A percentile compares a stretch with the other conserved stretches of the same genome.
Conservation (phyloP, 129 eudicot species). For the Centrapalus pauciflorus region DNA sequence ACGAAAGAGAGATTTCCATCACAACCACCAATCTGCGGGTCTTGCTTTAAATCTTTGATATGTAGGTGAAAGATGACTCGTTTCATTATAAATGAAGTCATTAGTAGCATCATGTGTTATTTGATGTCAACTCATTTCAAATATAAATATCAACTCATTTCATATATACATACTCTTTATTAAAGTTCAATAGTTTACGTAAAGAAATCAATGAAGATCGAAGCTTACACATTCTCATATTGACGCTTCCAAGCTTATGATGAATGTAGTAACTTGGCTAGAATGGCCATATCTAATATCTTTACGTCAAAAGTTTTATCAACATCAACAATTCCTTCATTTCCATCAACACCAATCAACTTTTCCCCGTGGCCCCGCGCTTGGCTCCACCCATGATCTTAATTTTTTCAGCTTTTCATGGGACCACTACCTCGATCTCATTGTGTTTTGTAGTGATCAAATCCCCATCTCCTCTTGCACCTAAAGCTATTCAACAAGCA, state of each 20-base stretch:
- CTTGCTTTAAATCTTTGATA: too few relatives aligned
- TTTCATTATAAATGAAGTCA: too few relatives aligned
- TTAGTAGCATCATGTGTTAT: too few relatives aligned
- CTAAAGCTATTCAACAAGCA: constrained; percentile 49
- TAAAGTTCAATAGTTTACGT: too few relatives aligned
- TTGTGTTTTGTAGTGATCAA: constrained; percentile 29
- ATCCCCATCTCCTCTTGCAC: constrained; percentile 53
- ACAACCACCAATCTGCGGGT: too few relatives aligned
- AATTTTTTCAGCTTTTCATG: constrained; percentile 51
- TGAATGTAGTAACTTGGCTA: constrained; percentile 41
- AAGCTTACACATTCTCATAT: too few relatives aligned
- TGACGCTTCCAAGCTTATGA: not conserved
- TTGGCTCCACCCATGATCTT: constrained; percentile 67
- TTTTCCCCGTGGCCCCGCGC: constrained; percentile 66
- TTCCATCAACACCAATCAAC: constrained; percentile 65
- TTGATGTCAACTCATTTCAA: too few relatives aligned
- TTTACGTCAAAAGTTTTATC: constrained; percentile 61
- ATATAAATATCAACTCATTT: too few relatives aligned
- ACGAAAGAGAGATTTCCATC: too few relatives aligned
- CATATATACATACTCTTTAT: too few relatives aligned
- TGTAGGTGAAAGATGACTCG: too few relatives aligned
- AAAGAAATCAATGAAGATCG: too few relatives aligned
- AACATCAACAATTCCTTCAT: constrained; percentile 57
- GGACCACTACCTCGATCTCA: constrained; percentile 48
- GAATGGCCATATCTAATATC: constrained; percentile 48